Evolutionary conservation across 495 filamentous ascomycete genomes (phyloP).

Genomic region (Annulohypoxylon bovei): DNA sequence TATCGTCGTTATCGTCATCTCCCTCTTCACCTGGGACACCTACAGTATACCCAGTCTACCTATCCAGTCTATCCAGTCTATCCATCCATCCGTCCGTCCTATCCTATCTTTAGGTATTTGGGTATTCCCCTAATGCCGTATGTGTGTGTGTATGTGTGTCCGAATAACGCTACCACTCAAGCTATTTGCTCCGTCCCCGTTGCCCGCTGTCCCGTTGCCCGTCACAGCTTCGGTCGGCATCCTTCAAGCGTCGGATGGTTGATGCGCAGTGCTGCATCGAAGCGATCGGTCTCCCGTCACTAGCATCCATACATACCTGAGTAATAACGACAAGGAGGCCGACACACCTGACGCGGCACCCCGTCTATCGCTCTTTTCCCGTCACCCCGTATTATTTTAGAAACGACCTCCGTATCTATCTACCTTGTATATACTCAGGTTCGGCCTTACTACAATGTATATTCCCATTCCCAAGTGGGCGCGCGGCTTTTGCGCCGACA

Average conservation of each 20-base stretch:
- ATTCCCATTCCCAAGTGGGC: constrained; percentile 24
- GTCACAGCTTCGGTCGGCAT: constrained; percentile 25
- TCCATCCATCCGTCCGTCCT: not conserved
- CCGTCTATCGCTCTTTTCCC: constrained; percentile 6
- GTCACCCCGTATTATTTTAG: constrained; percentile 31
- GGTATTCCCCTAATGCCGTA: constrained; percentile 15
- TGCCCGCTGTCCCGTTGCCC: not conserved
- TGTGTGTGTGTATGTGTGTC: constrained; percentile 19
- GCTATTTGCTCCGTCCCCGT: constrained; percentile 7
- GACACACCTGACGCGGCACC: constrained; percentile 21
- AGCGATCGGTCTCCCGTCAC: constrained; percentile 32
- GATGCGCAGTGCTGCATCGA: constrained; percentile 40
- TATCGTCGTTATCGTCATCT: not conserved
- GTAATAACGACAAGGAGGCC: constrained; percentile 18
- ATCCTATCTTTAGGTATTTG: constrained; percentile 2
- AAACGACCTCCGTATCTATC: constrained; percentile 11
- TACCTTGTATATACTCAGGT: not conserved
- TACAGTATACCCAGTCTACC: not conserved
- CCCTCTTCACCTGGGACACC: not conserved
- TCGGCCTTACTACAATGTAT: constrained; percentile 14
- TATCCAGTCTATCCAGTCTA: not conserved
- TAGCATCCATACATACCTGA: constrained; percentile 15
- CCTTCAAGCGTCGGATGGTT: constrained; percentile 34
- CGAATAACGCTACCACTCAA: constrained; percentile 21
- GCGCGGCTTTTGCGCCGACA: constrained; percentile 9